phyloP scores from a whole-genome alignment of 2,329 filamentous ascomycete genomes.

The Akanthomyces lecanii region DNA sequence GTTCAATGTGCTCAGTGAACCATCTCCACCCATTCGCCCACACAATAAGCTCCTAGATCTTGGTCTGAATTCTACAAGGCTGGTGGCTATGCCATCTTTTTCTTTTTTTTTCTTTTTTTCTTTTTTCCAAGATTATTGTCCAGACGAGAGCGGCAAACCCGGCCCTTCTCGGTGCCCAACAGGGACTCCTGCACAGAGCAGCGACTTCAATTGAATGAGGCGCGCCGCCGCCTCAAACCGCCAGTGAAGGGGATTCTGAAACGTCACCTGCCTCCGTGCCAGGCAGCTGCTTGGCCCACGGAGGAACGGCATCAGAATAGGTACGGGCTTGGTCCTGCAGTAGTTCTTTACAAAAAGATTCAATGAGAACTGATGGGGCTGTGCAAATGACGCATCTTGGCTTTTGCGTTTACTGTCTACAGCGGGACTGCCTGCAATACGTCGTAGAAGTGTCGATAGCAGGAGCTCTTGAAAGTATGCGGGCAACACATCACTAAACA shows the following conservation, averaged over 20 bases:
- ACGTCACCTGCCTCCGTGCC: constrained; percentile 1
- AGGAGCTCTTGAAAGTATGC: neutral
- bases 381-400: neutral
- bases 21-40: neutral
- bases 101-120: neutral
- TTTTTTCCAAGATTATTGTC: neutral
- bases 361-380: neutral
- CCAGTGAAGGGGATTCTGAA: constrained; percentile 10
- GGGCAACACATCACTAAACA: no score
- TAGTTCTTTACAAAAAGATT: neutral
- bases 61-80: constrained; percentile 1
- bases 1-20: neutral
- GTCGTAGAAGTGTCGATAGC: neutral
- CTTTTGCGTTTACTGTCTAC: neutral
- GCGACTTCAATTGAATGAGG: neutral
- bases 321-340: neutral
- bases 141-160: neutral
- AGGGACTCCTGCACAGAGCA: constrained; percentile 1
- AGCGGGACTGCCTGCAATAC: no score
- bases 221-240: constrained; percentile 12
- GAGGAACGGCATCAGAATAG: neutral
- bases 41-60: constrained; percentile 11
- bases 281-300: neutral
- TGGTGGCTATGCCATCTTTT: no score
- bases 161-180: neutral